These are phyloP conservation scores for Anisogramma anomala DNA, from an alignment of 2,329 filamentous ascomycete species.

Conservation along the genomic window DNA sequence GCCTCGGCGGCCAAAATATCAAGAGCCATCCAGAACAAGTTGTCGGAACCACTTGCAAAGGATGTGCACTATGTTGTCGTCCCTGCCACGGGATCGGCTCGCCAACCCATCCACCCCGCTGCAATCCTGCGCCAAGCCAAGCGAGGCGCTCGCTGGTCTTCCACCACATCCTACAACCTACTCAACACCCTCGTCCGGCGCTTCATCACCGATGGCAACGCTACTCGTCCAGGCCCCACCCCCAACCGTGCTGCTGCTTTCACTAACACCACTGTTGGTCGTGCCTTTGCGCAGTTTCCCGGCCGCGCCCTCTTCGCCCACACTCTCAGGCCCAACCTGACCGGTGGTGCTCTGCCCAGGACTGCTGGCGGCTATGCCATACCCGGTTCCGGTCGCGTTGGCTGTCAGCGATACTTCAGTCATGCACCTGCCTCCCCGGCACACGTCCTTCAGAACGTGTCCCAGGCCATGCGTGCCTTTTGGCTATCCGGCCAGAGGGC, in stretches of 20 bases:
- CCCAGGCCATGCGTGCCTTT: conserved; percentile 82
- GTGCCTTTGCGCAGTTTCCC: conserved; percentile 48
- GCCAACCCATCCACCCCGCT: conserved; percentile 41
- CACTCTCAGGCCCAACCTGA: conserved; percentile 82
- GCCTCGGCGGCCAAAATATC: conserved; percentile 31
- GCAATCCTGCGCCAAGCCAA: conserved; percentile 40
- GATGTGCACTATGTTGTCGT: conserved; percentile 36
- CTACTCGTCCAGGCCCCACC: conserved; percentile 23
- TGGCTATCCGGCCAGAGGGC: conserved; percentile 83
- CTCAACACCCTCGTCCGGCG: conserved; percentile 36
- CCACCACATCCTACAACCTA: conserved; percentile 30
- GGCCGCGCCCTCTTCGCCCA: conserved; percentile 77
- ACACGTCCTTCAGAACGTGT: conserved; percentile 92
- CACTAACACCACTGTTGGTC: conserved; percentile 37
- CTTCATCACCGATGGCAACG: conserved; percentile 34
- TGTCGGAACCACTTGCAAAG: conserved; percentile 34
- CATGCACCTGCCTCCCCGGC: conserved; percentile 76
- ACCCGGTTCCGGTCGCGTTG: conserved; percentile 53
- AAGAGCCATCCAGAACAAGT: conserved; percentile 38
- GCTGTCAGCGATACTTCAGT: conserved; percentile 77
- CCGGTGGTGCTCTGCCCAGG: conserved; percentile 71
- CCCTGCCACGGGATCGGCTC: conserved; percentile 27
- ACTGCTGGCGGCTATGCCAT: conserved; percentile 81
- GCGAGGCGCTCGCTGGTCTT: conserved; percentile 36
- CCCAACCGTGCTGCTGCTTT: conserved; percentile 38